phyloP scores from a whole-genome alignment of 2,329 filamentous ascomycete species.

The Penicillium sp. region DNA sequence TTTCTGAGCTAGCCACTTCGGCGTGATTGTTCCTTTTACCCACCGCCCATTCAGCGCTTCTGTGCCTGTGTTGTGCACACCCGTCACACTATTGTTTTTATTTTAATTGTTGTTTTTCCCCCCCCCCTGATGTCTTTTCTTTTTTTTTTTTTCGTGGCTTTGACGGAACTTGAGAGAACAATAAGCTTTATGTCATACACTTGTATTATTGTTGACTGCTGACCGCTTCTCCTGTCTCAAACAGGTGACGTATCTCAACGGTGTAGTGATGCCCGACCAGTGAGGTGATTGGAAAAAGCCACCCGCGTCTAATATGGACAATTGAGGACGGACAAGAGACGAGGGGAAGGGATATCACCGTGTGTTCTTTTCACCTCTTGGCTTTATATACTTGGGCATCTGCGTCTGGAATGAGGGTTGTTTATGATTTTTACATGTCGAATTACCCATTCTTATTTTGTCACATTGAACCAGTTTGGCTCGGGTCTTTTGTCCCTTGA shows the following conservation, averaged over 20 bases:
- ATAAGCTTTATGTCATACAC: not conserved
- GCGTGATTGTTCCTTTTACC: constrained; percentile 13
- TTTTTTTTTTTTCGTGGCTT: constrained; percentile 3
- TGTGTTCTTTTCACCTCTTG: not conserved
- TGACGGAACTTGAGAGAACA: not conserved
- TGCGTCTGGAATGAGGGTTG: not conserved
- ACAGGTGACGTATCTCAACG: constrained; percentile 70
- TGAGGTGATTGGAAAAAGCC: constrained; percentile 10
- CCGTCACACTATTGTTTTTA: not conserved
- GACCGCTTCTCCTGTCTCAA: constrained; percentile 26
- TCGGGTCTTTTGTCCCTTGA: constrained; percentile 8
- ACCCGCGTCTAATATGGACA: constrained; percentile 1
- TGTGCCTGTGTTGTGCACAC: not conserved
- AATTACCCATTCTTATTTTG: constrained; percentile 2
- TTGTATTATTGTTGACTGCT: constrained; percentile 19
- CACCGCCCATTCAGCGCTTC: constrained; percentile 17
- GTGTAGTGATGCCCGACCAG: constrained; percentile 69
- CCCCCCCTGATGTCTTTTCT: not conserved
- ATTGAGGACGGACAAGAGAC: not conserved
- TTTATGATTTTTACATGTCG: constrained; percentile 1
- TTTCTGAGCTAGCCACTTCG: constrained; percentile 25
- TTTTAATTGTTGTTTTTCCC: not conserved
- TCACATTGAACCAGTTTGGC: not conserved
- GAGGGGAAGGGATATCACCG: not conserved
- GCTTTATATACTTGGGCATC: not conserved